These are phyloP conservation scores for Sporothrix pseudoabietina DNA, from an alignment of 2,329 filamentous ascomycete genomes.

Conservation along the genomic window DNA sequence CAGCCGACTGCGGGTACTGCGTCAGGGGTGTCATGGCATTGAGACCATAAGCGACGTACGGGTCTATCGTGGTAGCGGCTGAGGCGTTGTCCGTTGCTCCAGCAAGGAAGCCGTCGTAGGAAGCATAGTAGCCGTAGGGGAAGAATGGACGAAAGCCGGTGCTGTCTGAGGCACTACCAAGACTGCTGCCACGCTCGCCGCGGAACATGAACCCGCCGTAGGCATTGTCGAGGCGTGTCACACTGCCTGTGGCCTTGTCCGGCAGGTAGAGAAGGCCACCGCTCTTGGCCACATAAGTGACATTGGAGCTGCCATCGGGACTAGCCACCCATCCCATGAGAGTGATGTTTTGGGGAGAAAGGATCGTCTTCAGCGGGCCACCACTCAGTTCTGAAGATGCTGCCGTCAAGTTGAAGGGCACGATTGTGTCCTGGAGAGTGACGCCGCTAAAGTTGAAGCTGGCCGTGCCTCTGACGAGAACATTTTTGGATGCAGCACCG, in stretches of 20 bases:
- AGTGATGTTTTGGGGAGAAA: constrained; percentile 46
- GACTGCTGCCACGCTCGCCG: constrained; percentile 35
- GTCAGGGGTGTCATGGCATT: constrained; percentile 51
- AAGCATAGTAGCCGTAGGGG: constrained; percentile 50
- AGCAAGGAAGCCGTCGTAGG: constrained; percentile 49
- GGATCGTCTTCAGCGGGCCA: constrained; percentile 41
- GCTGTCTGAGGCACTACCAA: not conserved
- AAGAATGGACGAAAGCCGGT: constrained; percentile 46
- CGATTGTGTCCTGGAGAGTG: constrained; percentile 39
- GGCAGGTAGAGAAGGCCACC: constrained; percentile 49
- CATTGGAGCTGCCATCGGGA: constrained; percentile 35
- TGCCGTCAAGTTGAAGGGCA: constrained; percentile 44
- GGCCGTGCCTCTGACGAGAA: constrained; percentile 43
- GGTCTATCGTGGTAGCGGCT: constrained; percentile 38
- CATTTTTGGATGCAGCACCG: constrained; percentile 33
- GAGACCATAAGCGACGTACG: constrained; percentile 45
- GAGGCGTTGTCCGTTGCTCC: constrained; percentile 42
- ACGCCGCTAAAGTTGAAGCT: constrained; percentile 39
- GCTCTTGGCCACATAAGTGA: constrained; percentile 42
- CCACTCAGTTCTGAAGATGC: not conserved
- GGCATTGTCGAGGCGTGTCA: constrained; percentile 51
- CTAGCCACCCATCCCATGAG: constrained; percentile 42
- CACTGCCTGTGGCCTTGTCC: constrained; percentile 47
- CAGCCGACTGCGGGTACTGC: constrained; percentile 43
- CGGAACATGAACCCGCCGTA: constrained; percentile 48